A percentile compares a stretch with the other conserved stretches of the same genome.
These are phyloP conservation scores for Annulohypoxylon maeteangense DNA, from an alignment of 495 filamentous ascomycete species.

Conservation along the genomic window DNA sequence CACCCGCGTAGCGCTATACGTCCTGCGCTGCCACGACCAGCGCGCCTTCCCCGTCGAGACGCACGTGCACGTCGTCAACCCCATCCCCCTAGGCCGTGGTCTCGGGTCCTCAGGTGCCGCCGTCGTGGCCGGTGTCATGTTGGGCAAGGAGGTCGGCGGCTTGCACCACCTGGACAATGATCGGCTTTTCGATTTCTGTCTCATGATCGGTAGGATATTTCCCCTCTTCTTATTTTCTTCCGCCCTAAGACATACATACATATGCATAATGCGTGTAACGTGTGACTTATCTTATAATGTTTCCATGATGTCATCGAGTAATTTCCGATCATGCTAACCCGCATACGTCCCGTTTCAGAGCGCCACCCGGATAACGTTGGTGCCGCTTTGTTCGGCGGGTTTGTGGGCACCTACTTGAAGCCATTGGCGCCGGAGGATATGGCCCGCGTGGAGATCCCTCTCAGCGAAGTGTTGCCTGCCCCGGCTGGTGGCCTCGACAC, in stretches of 20 bases:
- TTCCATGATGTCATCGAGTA: background rate
- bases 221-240: background rate
- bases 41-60: conserved; percentile 84
- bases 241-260: background rate
- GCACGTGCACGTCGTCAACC: conserved; percentile 91
- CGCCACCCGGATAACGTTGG: conserved; percentile 97
- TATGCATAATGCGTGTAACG: background rate
- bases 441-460: conserved; percentile 89
- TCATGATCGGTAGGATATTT: conserved; percentile 79
- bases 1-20: conserved; percentile 89
- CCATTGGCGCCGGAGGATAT: conserved; percentile 87
- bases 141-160: conserved; percentile 88
- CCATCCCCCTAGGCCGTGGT: conserved; percentile 89
- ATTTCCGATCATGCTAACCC: conserved; percentile 27
- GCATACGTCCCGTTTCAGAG: conserved; percentile 59
- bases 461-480: conserved; percentile 89
- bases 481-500: conserved; percentile 90
- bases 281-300: too few relatives aligned
- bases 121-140: conserved; percentile 90
- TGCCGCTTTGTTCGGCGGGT: conserved; percentile 94
- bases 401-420: conserved; percentile 94
- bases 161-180: conserved; percentile 80
- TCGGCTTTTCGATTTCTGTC: conserved; percentile 89
- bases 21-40: conserved; percentile 88
- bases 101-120: conserved; percentile 93